These are phyloP conservation scores for Sanghuangporus weigelae DNA, from an alignment of 1,284 basidiomycete species.

Conservation along the genomic window DNA sequence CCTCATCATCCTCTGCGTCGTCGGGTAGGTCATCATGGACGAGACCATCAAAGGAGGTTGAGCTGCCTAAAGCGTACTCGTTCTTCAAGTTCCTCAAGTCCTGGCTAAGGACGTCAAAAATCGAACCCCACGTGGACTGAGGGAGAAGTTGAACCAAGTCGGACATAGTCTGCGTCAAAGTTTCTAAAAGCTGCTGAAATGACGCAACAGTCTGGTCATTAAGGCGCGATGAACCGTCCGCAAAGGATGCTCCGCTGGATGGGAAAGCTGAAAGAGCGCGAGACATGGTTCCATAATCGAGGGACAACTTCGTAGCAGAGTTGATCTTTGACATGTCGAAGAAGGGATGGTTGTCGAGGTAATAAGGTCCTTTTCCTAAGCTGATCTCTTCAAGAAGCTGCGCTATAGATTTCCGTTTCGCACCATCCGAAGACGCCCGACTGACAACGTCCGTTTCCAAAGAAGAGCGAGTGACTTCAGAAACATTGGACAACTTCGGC, in stretches of 20 bases:
- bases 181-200: slow-evolving; percentile 80
- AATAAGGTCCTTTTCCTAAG: slow-evolving; percentile 52
- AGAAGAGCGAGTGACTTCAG: slow-evolving; percentile 7
- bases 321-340: slow-evolving; percentile 67
- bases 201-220: slow-evolving; percentile 83
- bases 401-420: slow-evolving; percentile 46
- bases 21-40: slow-evolving; percentile 81
- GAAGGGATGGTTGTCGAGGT: slow-evolving; percentile 63
- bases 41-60: slow-evolving; percentile 79
- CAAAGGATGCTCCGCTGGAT: slow-evolving; percentile 78
- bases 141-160: slow-evolving; percentile 75
- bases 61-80: slow-evolving; percentile 42
- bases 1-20: slow-evolving; percentile 75
- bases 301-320: slow-evolving; percentile 65
- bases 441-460: slow-evolving; percentile 39
- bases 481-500: slow-evolving; percentile 24
- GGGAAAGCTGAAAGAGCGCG: slow-evolving; percentile 80
- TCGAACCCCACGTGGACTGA: slow-evolving; percentile 66
- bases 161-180: slow-evolving; percentile 79
- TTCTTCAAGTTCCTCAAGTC: slow-evolving; percentile 15
- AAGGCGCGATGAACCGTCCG: slow-evolving; percentile 71
- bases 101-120: slow-evolving; percentile 16
- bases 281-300: slow-evolving; percentile 76
- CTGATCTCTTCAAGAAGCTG: slow-evolving; percentile 63
- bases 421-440: slow-evolving; percentile 52